Evolutionary conservation across 768 basidiomycete genomes (phyloP), one percentile per base, ranked within the genome.

Genomic region (Asterophora parasitica): DNA sequence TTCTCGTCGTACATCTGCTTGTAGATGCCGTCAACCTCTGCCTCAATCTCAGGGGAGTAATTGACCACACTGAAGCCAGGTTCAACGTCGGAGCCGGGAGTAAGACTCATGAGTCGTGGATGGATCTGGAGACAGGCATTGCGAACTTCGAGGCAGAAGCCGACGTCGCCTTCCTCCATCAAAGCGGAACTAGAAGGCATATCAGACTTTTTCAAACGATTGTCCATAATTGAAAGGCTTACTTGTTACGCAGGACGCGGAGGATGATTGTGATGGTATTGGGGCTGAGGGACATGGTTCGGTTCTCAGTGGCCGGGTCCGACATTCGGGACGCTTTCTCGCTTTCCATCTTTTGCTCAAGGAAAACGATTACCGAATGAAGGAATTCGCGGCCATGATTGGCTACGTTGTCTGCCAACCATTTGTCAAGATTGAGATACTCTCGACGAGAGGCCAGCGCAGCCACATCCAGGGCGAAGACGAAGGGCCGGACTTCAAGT

Each of bases 1-100:
- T 92, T 83, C 63, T 92, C 91, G 63, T 92, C 89, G 66, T 98
- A 99, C 93, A 99, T 96, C 66, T 92, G 85, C 66, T 92, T 93
- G 76, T 95, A 97, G 63, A 96, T 93, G 44, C 82, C 77, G 57
- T 98, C 96, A 48, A 96, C 93, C 68, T 97, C 93, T 9, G 81
- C 74, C 64, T 96, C 92, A 46, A 95, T 88, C 58, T 97, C 94
- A 40, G 84, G 67, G 5, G 89, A 75, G 68, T 96, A 98, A 49
- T 73, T 83, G 62, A 94, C 82, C 16, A 96, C 94, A 4, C 82
- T 76, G 63, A 95, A 87, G 17, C 94, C 95, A 16, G 93, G 92
- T 62, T 98, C 95, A 17, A 78, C 75, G 52, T 97, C 93, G 16
- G 83, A 78, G 34, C 82, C 83, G 15, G 96, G 94, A 15, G 79